phyloP scores from a whole-genome alignment of 148 eudicot species.

The Pouteria glomerata region DNA sequence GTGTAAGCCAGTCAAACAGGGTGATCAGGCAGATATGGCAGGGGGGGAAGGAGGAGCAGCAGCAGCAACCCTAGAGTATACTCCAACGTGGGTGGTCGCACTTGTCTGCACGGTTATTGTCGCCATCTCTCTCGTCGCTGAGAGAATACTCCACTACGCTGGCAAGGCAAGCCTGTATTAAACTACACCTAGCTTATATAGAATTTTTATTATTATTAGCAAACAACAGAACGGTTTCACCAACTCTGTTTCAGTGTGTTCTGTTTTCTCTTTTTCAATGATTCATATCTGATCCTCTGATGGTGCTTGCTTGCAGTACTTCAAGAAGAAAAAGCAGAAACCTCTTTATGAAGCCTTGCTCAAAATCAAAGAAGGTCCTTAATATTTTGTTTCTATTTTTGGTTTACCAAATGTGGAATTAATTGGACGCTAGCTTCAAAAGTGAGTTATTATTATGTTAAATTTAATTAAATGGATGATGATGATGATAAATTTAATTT shows the following conservation, averaged over 20 bases:
- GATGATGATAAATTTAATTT: background rate
- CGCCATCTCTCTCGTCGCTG: constrained; percentile 43
- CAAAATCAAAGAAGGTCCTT: constrained; percentile 75
- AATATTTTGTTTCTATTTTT: too few relatives aligned
- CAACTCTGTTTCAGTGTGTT: too few relatives aligned
- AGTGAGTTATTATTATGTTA: too few relatives aligned
- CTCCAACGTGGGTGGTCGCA: constrained; percentile 68
- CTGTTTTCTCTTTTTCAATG: background rate
- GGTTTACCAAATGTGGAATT: too few relatives aligned
- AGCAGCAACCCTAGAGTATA: constrained; percentile 36
- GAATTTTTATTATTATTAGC: background rate
- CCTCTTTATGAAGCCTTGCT: too few relatives aligned
- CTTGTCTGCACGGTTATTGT: constrained; percentile 45
- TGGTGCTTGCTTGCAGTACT: constrained; percentile 31
- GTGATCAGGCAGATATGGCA: constrained; percentile 5
- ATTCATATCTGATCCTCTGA: background rate
- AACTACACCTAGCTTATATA: too few relatives aligned
- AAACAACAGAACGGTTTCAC: too few relatives aligned
- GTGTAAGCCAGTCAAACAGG: too few relatives aligned
- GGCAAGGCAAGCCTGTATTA: constrained; percentile 54
- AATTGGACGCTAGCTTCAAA: too few relatives aligned
- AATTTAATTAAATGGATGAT: too few relatives aligned
- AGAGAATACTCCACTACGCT: constrained; percentile 43
- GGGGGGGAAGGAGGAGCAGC: constrained; percentile 15
- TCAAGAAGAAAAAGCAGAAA: constrained; percentile 42